Evolutionary conservation across 2,329 filamentous ascomycete genomes (phyloP), one percentile per base, ranked within the genome.

Genomic region (Cladobotryum protrusum): DNA sequence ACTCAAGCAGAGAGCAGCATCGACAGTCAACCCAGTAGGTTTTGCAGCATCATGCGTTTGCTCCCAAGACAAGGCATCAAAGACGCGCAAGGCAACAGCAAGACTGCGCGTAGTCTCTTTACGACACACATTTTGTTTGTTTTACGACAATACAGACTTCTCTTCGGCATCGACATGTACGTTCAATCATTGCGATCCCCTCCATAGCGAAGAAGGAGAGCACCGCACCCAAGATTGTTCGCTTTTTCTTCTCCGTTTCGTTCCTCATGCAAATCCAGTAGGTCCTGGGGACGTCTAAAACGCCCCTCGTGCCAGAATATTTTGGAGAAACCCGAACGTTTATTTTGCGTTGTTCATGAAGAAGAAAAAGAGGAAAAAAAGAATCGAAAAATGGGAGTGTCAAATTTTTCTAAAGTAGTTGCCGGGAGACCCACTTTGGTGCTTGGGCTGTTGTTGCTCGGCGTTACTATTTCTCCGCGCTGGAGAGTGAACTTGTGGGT

Each of bases 211-310:
- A 59, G 62, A 63, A 68, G 72, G 67, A 68, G 69, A 77, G 70
- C 75, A 78, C 73, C 75, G 75, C 75, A 78, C 75, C 75, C 75
- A 78, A 78, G 75, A 78, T 76, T 76, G 74, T 72, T 71, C 75
- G 73, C 61, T 67, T 15, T 72, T 75, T 72, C 55, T 64, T 78
- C 75, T 78, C 69, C 75, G 72, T 78, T 74, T 61, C 68, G 66
- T 67, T 69, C 24, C 24, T 66, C 72, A 68, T 67, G 61, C 63
- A 65, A n/a, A 63, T 70, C 74, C 59, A 52, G 54, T 58, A 72
- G 8, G 74, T 78, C 75, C 52, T 78, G 74, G 74, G 69, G 59
- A 61, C 63, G 63, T 60, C 56, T 60, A 56, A 56, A 60, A 57
- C 63, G n/a, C n/a, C n/a, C 75, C 75, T 78, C 73, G 68, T 71